Evolutionary conservation across 176 grass and related monocot genomes (phyloP), one percentile per base, ranked within the genome.

Genomic region (Triticum monococcum): DNA sequence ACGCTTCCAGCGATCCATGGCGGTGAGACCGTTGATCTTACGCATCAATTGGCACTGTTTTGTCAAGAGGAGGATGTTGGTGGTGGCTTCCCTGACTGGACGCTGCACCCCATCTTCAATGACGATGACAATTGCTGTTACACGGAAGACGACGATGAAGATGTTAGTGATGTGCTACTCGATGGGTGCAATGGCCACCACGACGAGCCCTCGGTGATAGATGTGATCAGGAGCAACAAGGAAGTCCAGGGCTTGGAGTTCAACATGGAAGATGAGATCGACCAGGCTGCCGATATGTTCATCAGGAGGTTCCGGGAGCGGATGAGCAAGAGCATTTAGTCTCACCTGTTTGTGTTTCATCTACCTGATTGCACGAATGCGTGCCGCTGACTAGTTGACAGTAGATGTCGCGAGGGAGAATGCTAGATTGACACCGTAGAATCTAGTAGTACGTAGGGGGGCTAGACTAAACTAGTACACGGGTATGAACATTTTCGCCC

Each of bases 221-320:
- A 98, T 17, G 43, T 98, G 46, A 90, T 98, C 66, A 93, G 62
- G 78, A 54, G 89, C 33, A 86, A 67, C 25, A 76, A 73, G 66
- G 88, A 94, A 56, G 86, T 81, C 1, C 83, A 89, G 64, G 93
- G 93, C 0, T 56, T 91, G 48, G 91, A 93, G 75, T 98, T 94
- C 78, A 89, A 84, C 26, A 41, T 94, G 33, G 91, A 94, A 18
- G 84, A 94, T 2, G 88, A 96, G 69, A 96, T 96, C 23, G 88
- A 98, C 68, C 88, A 94, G 16, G 93, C 88, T 0, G 94, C 92
- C 0, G 93, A 92, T 50, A 82, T 96, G 64, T 98, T 92, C 90
- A 98, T 98, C 18, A 91, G 11, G 76, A 89, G 87, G 79, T 91
- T 98, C 52, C 90, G 84, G 41, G 79, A 50, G 33, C 87, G 91